Evolutionary conservation across 164 flowering plant genomes (phyloP).

Genomic region (Pachysandra terminalis): DNA sequence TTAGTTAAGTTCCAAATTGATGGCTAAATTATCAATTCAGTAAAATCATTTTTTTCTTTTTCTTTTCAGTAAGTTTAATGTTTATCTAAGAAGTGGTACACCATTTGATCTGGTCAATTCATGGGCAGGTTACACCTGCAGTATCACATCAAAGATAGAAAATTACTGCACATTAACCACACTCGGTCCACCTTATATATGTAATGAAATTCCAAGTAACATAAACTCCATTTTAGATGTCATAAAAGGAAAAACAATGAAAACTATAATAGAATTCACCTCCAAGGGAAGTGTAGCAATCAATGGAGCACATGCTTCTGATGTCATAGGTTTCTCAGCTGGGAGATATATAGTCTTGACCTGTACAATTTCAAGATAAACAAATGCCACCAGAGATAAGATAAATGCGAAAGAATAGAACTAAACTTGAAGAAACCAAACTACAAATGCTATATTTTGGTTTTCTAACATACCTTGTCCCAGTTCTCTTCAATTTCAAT

Average conservation of each 20-base stretch:
- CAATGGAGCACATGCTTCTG: constrained; percentile 77
- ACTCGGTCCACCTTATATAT: not conserved
- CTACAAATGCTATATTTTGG: not conserved
- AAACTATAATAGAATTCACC: constrained; percentile 30
- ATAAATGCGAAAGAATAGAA: not conserved
- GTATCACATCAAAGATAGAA: not conserved
- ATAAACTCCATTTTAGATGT: not conserved
- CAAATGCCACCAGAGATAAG: not conserved
- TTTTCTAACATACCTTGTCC: constrained; percentile 66
- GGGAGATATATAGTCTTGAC: constrained; percentile 78
- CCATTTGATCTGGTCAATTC: not conserved
- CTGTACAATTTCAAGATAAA: constrained; percentile 29
- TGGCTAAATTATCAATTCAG: not conserved
- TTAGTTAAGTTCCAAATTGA: not conserved
- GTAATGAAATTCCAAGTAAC: not conserved
- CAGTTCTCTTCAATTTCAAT: constrained; percentile 97
- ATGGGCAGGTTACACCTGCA: too few species aligned
- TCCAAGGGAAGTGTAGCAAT: constrained; percentile 92
- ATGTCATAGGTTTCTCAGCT: constrained; percentile 56
- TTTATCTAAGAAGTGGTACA: not conserved
- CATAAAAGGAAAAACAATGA: not conserved
- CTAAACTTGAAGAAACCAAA: not conserved
- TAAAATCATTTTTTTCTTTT: too few species aligned
- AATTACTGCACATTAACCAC: not conserved
- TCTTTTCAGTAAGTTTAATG: not conserved